Evolutionary conservation across 2,329 filamentous ascomycete species (phyloP), one percentile per base, ranked within the genome.

Genomic region (Purpureocillium lavendulum): DNA sequence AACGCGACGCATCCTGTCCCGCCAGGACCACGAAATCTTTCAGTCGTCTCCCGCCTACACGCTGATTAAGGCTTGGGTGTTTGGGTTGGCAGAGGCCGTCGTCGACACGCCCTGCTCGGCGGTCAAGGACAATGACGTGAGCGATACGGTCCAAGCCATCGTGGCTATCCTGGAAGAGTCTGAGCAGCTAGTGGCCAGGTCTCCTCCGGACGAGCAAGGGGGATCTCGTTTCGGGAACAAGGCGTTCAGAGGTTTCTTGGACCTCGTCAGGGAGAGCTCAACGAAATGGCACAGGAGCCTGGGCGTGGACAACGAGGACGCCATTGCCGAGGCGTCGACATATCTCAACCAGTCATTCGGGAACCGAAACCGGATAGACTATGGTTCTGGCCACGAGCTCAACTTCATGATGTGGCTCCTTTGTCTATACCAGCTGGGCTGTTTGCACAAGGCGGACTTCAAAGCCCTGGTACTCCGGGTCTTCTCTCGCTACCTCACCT

Each of bases 371-470:
- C 78, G 90, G 31, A 92, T 98, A 54, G 92, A 98, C 66, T 98
- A 98, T 60, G 92, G 92, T 37, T 96, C 88, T 1, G 92, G 92
- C 3, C 92, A 98, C 61, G 92, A 98, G 65, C 75, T 98, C 45
- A 97, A 98, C 68, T 97, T 98, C 64, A 73, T 90, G 60, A 83
- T 95, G 57, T 98, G 90, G 89, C 75, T 97, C 29, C 75, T 98
- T n/a, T 95, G 87, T 56, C 79, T 98, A 1, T 87, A 92, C 59
- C 84, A 90, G 55, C 71, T 96, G 13, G 68, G 70, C 10, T 61
- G 87, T 15, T 58, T 97, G 29, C 65, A 73, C 1, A 58, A 61
- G 5, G 51, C 70, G 10, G 84, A 89, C 49, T 94, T 95, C 61
- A 76, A 77, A 26, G 66, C 81, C 4, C 59, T 97, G 17, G 79